These are phyloP conservation scores for Pyrenochaeta sp. DNA, from an alignment of 2,329 filamentous ascomycete genomes.

Conservation along the genomic window DNA sequence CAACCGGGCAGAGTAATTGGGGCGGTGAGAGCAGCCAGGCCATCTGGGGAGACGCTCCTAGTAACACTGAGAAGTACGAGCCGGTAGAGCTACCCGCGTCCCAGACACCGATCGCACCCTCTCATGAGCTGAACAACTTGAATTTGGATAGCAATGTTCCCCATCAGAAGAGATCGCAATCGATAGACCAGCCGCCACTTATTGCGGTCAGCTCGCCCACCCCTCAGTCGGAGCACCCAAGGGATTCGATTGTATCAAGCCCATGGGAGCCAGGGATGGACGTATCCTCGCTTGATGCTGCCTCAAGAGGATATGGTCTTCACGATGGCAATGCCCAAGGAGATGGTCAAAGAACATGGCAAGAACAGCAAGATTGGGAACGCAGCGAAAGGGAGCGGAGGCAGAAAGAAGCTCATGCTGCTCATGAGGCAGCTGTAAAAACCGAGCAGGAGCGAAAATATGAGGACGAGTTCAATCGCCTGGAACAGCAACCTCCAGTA, in stretches of 20 bases:
- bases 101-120: conserved; percentile 50
- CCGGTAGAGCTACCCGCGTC: conserved; percentile 54
- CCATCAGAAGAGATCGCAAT: conserved; percentile 16
- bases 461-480: conserved; percentile 35
- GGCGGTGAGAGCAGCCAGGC: conserved; percentile 49
- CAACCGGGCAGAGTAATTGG: conserved; percentile 46
- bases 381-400: conserved; percentile 32
- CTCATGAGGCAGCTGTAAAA: conserved; percentile 24
- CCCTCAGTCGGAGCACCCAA: conserved; percentile 29
- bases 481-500: conserved; percentile 25
- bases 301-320: conserved; percentile 35
- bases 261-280: conserved; percentile 42
- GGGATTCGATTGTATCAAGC: conserved; percentile 35
- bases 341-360: conserved; percentile 32
- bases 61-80: conserved; percentile 36
- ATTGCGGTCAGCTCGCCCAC: conserved; percentile 37
- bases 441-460: conserved; percentile 36
- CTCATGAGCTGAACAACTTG: conserved; percentile 50
- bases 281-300: conserved; percentile 37
- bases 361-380: conserved; percentile 46
- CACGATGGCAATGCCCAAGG: conserved; percentile 22
- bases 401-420: conserved; percentile 29
- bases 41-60: conserved; percentile 49
- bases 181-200: conserved; percentile 35
- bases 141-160: conserved; percentile 38